phyloP scores from a whole-genome alignment of 2,329 filamentous ascomycete genomes.

The Hypomyces perniciosus region DNA sequence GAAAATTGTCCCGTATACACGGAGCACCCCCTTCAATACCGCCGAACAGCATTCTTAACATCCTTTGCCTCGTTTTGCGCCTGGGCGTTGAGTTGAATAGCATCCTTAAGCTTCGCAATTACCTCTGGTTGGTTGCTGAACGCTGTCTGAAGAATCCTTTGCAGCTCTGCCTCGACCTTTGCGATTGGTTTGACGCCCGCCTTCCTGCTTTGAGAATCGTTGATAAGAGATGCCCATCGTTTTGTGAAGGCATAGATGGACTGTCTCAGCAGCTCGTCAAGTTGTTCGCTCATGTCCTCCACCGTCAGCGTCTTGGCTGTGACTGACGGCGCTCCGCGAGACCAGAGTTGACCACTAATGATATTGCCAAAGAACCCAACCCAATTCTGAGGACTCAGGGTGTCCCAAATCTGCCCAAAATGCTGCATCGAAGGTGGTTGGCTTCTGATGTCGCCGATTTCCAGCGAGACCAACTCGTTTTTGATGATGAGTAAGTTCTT shows the following conservation, averaged over 20 bases:
- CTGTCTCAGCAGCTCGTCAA: constrained; percentile 57
- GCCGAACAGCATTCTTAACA: constrained; percentile 28
- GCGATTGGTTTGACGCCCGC: constrained; percentile 44
- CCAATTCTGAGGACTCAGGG: constrained; percentile 51
- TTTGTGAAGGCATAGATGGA: constrained; percentile 59
- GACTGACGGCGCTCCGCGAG: constrained; percentile 28
- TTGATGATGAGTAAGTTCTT: constrained; percentile 93
- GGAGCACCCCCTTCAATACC: constrained; percentile 19
- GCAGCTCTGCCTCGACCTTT: constrained; percentile 51
- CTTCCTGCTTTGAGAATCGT: constrained; percentile 43
- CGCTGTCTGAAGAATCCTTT: constrained; percentile 48
- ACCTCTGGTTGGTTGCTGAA: constrained; percentile 57
- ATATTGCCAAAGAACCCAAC: constrained; percentile 54
- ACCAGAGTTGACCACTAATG: constrained; percentile 51
- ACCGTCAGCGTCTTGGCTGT: constrained; percentile 37
- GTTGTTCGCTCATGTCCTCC: constrained; percentile 58
- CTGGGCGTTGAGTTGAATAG: constrained; percentile 51
- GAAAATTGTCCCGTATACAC: neutral
- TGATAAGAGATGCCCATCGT: constrained; percentile 48
- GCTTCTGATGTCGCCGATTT: constrained; percentile 68
- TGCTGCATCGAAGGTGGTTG: constrained; percentile 48
- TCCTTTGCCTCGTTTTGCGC: constrained; percentile 42
- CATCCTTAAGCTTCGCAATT: constrained; percentile 54
- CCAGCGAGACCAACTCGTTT: constrained; percentile 90
- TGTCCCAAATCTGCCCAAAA: constrained; percentile 60